Conservation (phyloP, 345 rosid genomes). For the Citrus unshiu region DNA sequence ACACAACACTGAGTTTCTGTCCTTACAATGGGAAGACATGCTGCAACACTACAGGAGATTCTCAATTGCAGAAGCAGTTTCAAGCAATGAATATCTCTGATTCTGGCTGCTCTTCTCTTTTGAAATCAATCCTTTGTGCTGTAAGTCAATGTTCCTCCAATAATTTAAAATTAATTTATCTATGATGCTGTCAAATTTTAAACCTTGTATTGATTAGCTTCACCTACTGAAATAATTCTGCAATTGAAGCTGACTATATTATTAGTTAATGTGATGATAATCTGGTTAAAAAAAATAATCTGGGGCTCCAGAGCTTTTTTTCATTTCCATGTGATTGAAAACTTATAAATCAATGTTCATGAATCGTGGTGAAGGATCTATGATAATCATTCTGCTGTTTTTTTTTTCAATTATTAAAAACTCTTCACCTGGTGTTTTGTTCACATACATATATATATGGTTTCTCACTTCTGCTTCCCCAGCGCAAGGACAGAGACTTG, state of each 20-base stretch:
- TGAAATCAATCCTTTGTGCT: conserved; percentile 80
- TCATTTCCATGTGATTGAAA: not conserved
- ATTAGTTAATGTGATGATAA: not conserved
- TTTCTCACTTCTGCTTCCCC: not conserved
- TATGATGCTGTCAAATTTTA: not conserved
- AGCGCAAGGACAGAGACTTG: not conserved
- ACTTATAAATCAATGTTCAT: not conserved
- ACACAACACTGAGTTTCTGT: conserved; percentile 66
- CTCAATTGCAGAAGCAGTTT: conserved; percentile 61
- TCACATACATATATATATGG: not conserved
- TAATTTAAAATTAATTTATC: not conserved
- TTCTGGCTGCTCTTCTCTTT: conserved; percentile 55
- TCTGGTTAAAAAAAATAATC: not conserved
- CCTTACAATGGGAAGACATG: conserved; percentile 76
- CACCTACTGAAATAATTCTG: not conserved
- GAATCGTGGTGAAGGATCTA: not conserved
- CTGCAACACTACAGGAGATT: conserved; percentile 73
- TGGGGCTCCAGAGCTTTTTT: not conserved
- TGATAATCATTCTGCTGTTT: not conserved
- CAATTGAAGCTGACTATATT: not conserved
- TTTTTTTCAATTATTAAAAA: not conserved
- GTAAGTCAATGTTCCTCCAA: conserved; percentile 36
- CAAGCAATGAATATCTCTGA: conserved; percentile 71
- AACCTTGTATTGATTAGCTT: not conserved
- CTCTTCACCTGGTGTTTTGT: not conserved